phyloP scores from a whole-genome alignment of 1,139 yeast genomes.

The Meyerozyma athensensis region DNA sequence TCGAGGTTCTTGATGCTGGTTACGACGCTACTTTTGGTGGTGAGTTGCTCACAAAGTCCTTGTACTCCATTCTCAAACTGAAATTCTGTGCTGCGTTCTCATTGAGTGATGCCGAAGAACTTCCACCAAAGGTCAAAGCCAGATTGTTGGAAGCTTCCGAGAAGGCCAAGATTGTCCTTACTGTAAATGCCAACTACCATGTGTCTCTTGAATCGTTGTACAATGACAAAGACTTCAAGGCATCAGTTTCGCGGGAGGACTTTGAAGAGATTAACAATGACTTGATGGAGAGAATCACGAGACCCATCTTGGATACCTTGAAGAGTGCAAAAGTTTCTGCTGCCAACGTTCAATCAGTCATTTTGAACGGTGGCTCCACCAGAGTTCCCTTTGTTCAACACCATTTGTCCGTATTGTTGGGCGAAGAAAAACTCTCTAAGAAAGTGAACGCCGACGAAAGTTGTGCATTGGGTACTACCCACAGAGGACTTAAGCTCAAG shows the following conservation, averaged over 20 bases:
- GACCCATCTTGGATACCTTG: slow-evolving; percentile 57
- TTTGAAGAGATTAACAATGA: slow-evolving; percentile 59
- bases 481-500: slow-evolving; percentile 62
- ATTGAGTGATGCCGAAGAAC: slow-evolving; percentile 26
- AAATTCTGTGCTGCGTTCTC: slow-evolving; percentile 47
- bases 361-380: slow-evolving; percentile 87
- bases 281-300: slow-evolving; percentile 38
- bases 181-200: slow-evolving; percentile 78
- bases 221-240: slow-evolving; percentile 68
- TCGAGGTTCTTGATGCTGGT: slow-evolving; percentile 72
- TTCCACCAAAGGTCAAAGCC: slow-evolving; percentile 57
- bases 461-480: slow-evolving; percentile 83
- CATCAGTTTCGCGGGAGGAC: slow-evolving; percentile 65
- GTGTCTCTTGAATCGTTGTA: slow-evolving; percentile 67
- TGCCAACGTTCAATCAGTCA: slow-evolving; percentile 56
- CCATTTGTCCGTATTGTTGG: slow-evolving; percentile 48
- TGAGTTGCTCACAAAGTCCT: slow-evolving; percentile 57
- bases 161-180: slow-evolving; percentile 76
- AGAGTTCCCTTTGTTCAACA: slow-evolving; percentile 85
- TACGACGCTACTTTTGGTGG: slow-evolving; percentile 71
- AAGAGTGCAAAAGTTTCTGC: slow-evolving; percentile 20
- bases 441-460: slow-evolving; percentile 96
- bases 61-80: slow-evolving; percentile 55
- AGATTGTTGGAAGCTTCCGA: slow-evolving; percentile 81
- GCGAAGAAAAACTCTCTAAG: slow-evolving; percentile 65